These are phyloP conservation scores for Fusarium sarcochroum DNA, from an alignment of 2,329 filamentous ascomycete genomes.

Conservation along the genomic window DNA sequence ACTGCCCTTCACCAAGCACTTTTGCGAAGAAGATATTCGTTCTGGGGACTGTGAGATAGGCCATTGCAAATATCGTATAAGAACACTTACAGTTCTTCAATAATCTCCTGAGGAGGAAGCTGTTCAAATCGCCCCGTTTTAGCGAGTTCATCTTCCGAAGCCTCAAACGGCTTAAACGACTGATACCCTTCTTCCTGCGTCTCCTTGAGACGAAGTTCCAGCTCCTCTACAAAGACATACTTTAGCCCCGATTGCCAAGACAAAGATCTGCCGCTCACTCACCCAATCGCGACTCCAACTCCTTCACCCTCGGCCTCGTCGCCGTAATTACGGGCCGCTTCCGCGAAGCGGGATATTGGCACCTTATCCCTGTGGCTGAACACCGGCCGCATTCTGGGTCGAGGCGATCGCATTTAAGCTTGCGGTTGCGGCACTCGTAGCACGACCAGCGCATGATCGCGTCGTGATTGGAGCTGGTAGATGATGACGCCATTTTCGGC, in stretches of 20 bases:
- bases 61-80: background rate
- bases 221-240: conserved; percentile 27
- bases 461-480: background rate
- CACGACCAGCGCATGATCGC: conserved; percentile 46
- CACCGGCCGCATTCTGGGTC: conserved; percentile 48
- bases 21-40: conserved; percentile 41
- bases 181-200: conserved; percentile 34
- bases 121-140: conserved; percentile 50
- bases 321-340: conserved; percentile 44
- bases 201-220: conserved; percentile 43
- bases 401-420: conserved; percentile 51
- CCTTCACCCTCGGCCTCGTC: conserved; percentile 48
- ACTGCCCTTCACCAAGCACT: conserved; percentile 28
- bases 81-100: conserved; percentile 48
- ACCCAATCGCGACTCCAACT: conserved; percentile 48
- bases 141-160: conserved; percentile 39
- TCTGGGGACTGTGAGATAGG: conserved; percentile 11
- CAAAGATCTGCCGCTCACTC: background rate
- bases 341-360: conserved; percentile 48
- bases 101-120: conserved; percentile 45
- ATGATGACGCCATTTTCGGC: conserved; percentile 30
- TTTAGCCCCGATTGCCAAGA: background rate
- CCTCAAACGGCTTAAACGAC: conserved; percentile 25
- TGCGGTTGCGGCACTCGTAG: conserved; percentile 47
- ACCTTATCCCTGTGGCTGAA: conserved; percentile 33